A percentile compares a stretch with the other conserved stretches of the same genome.
Conservation (phyloP, 164 flowering plant genomes). For the Tinospora cordifolia region DNA sequence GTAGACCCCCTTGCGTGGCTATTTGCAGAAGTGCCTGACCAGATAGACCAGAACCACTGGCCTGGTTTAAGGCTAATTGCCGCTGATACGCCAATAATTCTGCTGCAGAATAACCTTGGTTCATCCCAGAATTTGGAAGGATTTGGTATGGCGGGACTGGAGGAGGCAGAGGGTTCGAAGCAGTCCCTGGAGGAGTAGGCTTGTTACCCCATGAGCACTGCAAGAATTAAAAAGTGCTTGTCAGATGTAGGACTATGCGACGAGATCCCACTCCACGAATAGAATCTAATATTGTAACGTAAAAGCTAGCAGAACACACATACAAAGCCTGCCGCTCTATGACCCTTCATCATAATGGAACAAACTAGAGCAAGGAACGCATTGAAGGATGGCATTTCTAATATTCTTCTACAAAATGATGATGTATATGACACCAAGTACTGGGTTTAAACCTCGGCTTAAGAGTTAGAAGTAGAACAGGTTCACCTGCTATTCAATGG, state of each 20-base stretch:
- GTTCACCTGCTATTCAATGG: no score
- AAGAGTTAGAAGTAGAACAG: no score
- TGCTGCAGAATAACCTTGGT: slow-evolving; percentile 42
- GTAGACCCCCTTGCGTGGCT: slow-evolving; percentile 60
- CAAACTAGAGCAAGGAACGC: no score
- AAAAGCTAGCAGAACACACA: no score
- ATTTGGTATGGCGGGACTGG: slow-evolving; percentile 59
- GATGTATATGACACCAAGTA: no score
- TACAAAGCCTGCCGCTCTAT: no score
- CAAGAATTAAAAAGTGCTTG: slow-evolving; percentile 6
- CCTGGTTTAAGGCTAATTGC: slow-evolving; percentile 83
- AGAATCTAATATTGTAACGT: no score
- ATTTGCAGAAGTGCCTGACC: slow-evolving; percentile 63
- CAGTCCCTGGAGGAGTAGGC: slow-evolving; percentile 91
- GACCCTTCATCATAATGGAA: no score
- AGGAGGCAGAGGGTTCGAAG: slow-evolving; percentile 92
- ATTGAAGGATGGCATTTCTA: no score
- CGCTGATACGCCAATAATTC: slow-evolving; percentile 79
- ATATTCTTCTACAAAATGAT: no score
- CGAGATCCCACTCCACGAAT: no score
- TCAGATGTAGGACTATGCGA: background rate
- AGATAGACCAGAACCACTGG: slow-evolving; percentile 48
- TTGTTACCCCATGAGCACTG: slow-evolving; percentile 99
- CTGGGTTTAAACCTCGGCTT: no score
- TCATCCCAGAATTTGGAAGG: slow-evolving; percentile 24